phyloP scores from a whole-genome alignment of 805 yeast species.

The Candida tammaniensis region DNA sequence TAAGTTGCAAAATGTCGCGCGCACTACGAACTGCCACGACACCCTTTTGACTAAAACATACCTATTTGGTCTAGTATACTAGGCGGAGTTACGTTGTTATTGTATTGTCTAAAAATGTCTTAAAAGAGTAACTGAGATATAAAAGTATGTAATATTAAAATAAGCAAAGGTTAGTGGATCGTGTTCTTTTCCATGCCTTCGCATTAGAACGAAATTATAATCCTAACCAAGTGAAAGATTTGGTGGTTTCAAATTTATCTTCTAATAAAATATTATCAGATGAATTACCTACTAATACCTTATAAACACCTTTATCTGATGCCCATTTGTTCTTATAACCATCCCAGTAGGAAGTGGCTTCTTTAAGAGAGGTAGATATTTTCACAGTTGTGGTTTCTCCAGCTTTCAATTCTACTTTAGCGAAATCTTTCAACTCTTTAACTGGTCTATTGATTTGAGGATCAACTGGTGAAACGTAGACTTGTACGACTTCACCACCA shows the following conservation, averaged over 20 bases:
- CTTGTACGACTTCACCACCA: conserved; percentile 58
- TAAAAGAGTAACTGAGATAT: too few species aligned
- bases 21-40: too few species aligned
- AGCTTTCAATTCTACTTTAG: conserved; percentile 44
- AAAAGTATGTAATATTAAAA: neutral
- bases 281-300: conserved; percentile 44
- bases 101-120: too few species aligned
- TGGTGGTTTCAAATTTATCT: conserved; percentile 18
- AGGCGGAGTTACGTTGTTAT: too few species aligned
- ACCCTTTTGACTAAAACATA: too few species aligned
- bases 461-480: conserved; percentile 42
- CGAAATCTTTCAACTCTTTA: conserved; percentile 60
- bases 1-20: too few species aligned
- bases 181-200: too few species aligned
- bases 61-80: too few species aligned
- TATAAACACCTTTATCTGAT: conserved; percentile 49
- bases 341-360: conserved; percentile 52
- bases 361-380: conserved; percentile 42
- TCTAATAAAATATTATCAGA: conserved; percentile 24
- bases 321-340: conserved; percentile 49
- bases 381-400: conserved; percentile 41
- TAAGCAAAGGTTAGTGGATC: too few species aligned
- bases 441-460: conserved; percentile 48
- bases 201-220: too few species aligned
- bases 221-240: conserved; percentile 15